Evolutionary conservation across 2,329 filamentous ascomycete genomes (phyloP).

Genomic region (Botrytis cinerea): DNA sequence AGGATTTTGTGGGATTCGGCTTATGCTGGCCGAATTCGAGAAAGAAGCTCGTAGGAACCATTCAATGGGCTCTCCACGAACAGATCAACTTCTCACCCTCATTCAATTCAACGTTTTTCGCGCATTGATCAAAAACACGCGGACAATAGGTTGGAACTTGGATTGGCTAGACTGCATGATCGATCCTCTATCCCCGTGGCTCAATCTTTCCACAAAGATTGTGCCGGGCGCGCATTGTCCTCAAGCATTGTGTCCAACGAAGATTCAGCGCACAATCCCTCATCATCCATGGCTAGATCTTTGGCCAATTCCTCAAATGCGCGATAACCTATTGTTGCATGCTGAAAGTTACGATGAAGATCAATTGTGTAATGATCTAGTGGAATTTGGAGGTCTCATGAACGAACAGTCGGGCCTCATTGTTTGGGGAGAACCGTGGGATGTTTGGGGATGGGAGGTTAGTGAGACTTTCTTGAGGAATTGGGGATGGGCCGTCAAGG

Average conservation of each 20-base stretch:
- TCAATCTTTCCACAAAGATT: constrained; percentile 41
- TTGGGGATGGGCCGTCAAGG: constrained; percentile 43
- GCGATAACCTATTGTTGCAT: constrained; percentile 46
- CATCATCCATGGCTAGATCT: constrained; percentile 49
- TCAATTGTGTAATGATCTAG: constrained; percentile 48
- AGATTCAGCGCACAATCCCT: constrained; percentile 45
- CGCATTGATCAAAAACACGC: constrained; percentile 44
- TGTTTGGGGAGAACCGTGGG: constrained; percentile 48
- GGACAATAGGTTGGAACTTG: not conserved
- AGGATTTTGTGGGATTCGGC: not conserved
- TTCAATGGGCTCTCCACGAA: not conserved
- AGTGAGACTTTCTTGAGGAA: constrained; percentile 46
- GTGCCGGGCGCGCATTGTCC: constrained; percentile 42
- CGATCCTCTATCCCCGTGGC: constrained; percentile 36
- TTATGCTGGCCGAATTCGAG: not conserved
- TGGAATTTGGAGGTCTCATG: constrained; percentile 46
- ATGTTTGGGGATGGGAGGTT: constrained; percentile 47
- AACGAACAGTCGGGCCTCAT: constrained; percentile 9
- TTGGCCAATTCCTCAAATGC: constrained; percentile 43
- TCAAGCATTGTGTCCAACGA: constrained; percentile 44
- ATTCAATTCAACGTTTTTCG: constrained; percentile 45
- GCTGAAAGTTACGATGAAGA: constrained; percentile 47
- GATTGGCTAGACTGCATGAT: constrained; percentile 37
- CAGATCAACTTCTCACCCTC: constrained; percentile 14
- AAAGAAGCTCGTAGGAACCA: constrained; percentile 3